phyloP scores from a whole-genome alignment of 116 monocot species.

The Papilionanthe hybrid region DNA sequence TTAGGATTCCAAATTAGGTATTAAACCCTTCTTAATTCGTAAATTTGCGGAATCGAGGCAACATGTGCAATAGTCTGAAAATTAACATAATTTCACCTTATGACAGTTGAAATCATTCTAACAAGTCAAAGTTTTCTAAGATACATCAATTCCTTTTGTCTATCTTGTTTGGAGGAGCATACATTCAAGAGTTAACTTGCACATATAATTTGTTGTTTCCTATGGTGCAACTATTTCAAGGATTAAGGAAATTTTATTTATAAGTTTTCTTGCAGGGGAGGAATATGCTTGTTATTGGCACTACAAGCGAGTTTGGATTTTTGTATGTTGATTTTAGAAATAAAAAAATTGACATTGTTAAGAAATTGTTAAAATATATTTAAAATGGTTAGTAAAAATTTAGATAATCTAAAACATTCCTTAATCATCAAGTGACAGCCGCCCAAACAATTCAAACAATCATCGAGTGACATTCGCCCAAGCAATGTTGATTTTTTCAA shows the following conservation, averaged over 20 bases:
- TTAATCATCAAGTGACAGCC: too few species aligned
- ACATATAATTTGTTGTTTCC: background rate
- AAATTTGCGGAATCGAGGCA: background rate
- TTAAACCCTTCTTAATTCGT: too few species aligned
- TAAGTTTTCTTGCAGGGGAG: too few species aligned
- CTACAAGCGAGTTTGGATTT: conserved; percentile 81
- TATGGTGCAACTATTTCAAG: background rate
- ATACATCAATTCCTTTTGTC: background rate
- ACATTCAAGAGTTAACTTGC: background rate
- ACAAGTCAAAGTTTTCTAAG: background rate
- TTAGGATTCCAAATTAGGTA: too few species aligned
- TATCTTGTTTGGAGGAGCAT: too few species aligned
- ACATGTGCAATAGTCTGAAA: background rate
- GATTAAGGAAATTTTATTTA: background rate
- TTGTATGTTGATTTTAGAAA: too few species aligned
- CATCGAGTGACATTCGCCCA: background rate
- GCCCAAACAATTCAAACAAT: too few species aligned
- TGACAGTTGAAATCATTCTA: background rate
- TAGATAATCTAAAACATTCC: too few species aligned
- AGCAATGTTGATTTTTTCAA: too few species aligned
- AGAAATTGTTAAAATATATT: conserved; percentile 76
- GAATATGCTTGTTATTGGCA: conserved; percentile 35
- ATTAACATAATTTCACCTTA: background rate
- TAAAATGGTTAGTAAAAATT: too few species aligned
- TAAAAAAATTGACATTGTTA: too few species aligned